phyloP scores from a whole-genome alignment of 495 filamentous ascomycete genomes.

The Bacidia gigantensis region DNA sequence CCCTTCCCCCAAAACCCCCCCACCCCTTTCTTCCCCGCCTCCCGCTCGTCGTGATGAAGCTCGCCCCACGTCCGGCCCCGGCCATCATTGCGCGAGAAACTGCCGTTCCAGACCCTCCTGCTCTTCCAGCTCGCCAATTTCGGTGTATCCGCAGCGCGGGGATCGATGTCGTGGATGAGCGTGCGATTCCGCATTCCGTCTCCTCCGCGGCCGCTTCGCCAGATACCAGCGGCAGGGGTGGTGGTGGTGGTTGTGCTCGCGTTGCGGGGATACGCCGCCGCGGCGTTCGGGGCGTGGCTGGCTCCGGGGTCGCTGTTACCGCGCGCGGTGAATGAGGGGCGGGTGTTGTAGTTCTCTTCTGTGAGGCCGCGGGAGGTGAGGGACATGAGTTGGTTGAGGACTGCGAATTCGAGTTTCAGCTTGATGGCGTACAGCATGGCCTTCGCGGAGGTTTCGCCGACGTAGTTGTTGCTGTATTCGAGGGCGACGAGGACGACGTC shows the following conservation, averaged over 20 bases:
- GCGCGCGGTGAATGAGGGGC: constrained; percentile 18
- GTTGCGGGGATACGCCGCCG: not conserved
- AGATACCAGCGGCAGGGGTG: not conserved
- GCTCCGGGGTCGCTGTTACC: no score
- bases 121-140: constrained; percentile 5
- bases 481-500: constrained; percentile 42
- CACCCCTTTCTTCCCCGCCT: no score
- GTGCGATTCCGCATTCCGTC: constrained; percentile 12
- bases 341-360: constrained; percentile 19
- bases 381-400: constrained; percentile 33
- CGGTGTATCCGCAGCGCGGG: not conserved
- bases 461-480: constrained; percentile 42
- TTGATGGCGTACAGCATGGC: constrained; percentile 51
- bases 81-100: constrained; percentile 3
- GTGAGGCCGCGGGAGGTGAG: constrained; percentile 27
- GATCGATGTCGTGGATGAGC: constrained; percentile 6
- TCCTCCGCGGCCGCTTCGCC: constrained; percentile 1
- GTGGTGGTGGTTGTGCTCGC: not conserved
- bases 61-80: no score
- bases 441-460: constrained; percentile 47
- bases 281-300: constrained; percentile 4
- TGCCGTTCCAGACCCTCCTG: constrained; percentile 2
- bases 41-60: no score
- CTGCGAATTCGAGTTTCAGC: constrained; percentile 51
- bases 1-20: no score